A percentile compares a stretch with the other conserved stretches of the same genome.
phyloP scores from a whole-genome alignment of 225 moss, liverwort and hornwort genomes.

The Polytrichum commune region DNA sequence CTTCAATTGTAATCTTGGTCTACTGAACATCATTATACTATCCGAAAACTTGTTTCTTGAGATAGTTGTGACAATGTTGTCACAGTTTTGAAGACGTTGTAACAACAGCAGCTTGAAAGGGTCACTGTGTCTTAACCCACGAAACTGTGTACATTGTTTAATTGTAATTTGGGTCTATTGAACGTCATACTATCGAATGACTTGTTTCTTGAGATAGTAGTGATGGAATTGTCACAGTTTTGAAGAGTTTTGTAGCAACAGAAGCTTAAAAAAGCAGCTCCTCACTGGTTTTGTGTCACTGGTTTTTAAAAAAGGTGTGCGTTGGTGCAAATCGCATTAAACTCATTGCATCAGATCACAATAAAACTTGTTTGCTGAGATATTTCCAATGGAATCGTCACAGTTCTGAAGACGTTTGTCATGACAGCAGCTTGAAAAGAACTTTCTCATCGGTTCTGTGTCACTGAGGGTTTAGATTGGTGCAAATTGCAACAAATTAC shows the following conservation, averaged over 20 bases:
- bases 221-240: not conserved
- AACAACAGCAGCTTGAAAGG: no score
- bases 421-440: not conserved
- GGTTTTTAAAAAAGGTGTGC: slow-evolving; percentile 27
- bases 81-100: no score
- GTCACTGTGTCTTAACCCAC: no score
- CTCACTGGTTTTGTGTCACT: slow-evolving; percentile 26
- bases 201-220: not conserved
- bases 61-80: no score
- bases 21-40: no score
- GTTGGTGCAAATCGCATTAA: slow-evolving; percentile 55
- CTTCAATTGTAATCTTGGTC: no score
- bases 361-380: not conserved
- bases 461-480: slow-evolving; percentile 27
- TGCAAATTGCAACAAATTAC: slow-evolving; percentile 23
- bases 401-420: not conserved
- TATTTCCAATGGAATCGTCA: not conserved
- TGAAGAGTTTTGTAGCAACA: not conserved
- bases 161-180: not conserved
- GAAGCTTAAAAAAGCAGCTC: not conserved
- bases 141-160: no score
- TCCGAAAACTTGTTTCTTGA: no score
- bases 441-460: no score
- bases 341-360: slow-evolving; percentile 10
- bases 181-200: not conserved